Conservation (phyloP, 2,329 filamentous ascomycete genomes). For the Dothideomycetidae sp. region DNA sequence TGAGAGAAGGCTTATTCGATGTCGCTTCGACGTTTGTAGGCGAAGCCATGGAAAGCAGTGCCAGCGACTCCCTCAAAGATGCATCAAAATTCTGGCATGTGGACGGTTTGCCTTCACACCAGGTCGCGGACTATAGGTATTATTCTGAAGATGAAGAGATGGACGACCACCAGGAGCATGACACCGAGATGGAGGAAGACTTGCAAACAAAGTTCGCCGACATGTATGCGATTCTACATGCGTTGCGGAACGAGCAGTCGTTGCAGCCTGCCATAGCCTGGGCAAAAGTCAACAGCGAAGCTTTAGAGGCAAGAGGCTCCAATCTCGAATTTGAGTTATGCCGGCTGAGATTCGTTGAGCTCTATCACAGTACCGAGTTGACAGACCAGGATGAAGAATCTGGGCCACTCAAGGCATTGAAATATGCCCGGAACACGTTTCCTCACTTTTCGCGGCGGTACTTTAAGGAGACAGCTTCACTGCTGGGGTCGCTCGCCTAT, state of each 20-base stretch:
- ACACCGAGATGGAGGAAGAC: slow-evolving; percentile 19
- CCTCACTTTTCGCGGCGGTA: slow-evolving; percentile 61
- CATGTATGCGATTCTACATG: slow-evolving; percentile 81
- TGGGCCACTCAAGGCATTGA: slow-evolving; percentile 50
- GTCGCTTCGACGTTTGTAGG: slow-evolving; percentile 74
- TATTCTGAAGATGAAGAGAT: slow-evolving; percentile 8
- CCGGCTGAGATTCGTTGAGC: slow-evolving; percentile 76
- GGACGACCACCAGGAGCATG: slow-evolving; percentile 9
- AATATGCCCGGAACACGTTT: slow-evolving; percentile 66
- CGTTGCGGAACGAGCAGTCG: slow-evolving; percentile 57
- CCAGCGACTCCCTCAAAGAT: neutral
- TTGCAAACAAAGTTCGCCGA: slow-evolving; percentile 70
- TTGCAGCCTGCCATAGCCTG: slow-evolving; percentile 74
- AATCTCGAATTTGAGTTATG: slow-evolving; percentile 92
- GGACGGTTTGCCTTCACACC: slow-evolving; percentile 37
- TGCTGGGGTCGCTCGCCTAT: slow-evolving; percentile 70
- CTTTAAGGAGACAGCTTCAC: slow-evolving; percentile 61
- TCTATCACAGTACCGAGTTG: slow-evolving; percentile 52
- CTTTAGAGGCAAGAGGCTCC: slow-evolving; percentile 68
- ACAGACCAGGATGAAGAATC: slow-evolving; percentile 32
- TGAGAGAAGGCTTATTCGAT: slow-evolving; percentile 84
- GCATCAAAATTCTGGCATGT: slow-evolving; percentile 8
- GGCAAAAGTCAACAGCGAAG: slow-evolving; percentile 56
- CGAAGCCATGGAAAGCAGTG: slow-evolving; percentile 23
- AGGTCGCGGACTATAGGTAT: slow-evolving; percentile 30